These are phyloP conservation scores for Butyriboletus loyo DNA, from an alignment of 768 basidiomycete species.

Conservation along the genomic window DNA sequence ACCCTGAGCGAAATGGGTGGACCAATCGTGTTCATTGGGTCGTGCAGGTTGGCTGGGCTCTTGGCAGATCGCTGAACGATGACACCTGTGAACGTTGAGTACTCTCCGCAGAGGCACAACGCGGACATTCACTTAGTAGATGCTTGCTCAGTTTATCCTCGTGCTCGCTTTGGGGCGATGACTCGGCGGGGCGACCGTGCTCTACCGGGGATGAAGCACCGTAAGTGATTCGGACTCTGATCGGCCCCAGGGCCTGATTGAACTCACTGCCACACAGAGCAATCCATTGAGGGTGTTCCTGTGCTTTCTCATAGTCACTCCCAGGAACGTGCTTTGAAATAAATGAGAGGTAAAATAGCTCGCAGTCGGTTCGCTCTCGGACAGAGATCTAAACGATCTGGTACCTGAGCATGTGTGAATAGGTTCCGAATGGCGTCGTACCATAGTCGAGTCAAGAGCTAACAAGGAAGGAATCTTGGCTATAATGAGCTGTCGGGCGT, in stretches of 20 bases:
- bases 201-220: conserved; percentile 37
- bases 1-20: conserved; percentile 43
- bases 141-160: conserved; percentile 57
- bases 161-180: conserved; percentile 24
- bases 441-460: conserved; percentile 61
- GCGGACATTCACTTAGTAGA: conserved; percentile 50
- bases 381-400: conserved; percentile 50
- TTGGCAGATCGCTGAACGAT: conserved; percentile 25
- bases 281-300: conserved; percentile 63
- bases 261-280: conserved; percentile 57
- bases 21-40: conserved; percentile 14
- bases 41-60: conserved; percentile 21
- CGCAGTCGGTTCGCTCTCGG: conserved; percentile 75
- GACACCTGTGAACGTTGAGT: conserved; percentile 25
- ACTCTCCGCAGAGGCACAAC: not conserved
- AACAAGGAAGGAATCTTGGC: conserved; percentile 64
- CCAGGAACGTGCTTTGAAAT: conserved; percentile 47
- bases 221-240: not conserved
- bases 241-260: not conserved
- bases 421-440: conserved; percentile 33
- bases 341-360: conserved; percentile 77
- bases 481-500: conserved; percentile 58
- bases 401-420: conserved; percentile 9
- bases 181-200: conserved; percentile 51
- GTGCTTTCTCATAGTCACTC: conserved; percentile 39